Conservation (phyloP, 345 rosid genomes). For the Bretschneidera sinensis region DNA sequence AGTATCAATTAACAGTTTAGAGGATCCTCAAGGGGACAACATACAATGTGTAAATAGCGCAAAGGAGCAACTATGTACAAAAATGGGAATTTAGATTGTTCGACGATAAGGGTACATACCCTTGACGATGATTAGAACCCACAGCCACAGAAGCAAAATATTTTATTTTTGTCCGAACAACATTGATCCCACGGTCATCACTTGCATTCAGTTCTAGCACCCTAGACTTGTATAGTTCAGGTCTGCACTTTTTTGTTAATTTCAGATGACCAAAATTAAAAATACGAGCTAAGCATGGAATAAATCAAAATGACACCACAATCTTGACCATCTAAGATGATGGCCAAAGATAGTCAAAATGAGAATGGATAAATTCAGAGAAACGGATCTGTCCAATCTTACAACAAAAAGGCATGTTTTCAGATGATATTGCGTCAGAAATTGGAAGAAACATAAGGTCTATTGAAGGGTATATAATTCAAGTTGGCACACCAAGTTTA, state of each 20-base stretch:
- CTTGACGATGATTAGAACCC: slow-evolving; percentile 60
- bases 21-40: background rate
- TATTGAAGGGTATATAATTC: background rate
- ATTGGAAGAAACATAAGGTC: too few species aligned
- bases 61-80: background rate
- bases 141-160: slow-evolving; percentile 95
- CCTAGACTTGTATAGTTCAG: slow-evolving; percentile 86
- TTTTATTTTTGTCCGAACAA: slow-evolving; percentile 92
- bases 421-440: too few species aligned
- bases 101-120: slow-evolving; percentile 32
- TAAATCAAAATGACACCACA: slow-evolving; percentile 6
- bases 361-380: too few species aligned
- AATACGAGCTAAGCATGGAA: background rate
- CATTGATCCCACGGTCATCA: slow-evolving; percentile 97
- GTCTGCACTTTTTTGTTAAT: slow-evolving; percentile 44
- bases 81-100: background rate
- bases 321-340: too few species aligned
- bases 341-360: too few species aligned
- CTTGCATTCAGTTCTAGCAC: slow-evolving; percentile 97
- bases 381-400: too few species aligned
- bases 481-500: background rate
- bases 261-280: slow-evolving; percentile 1
- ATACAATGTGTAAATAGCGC: background rate
- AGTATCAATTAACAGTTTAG: slow-evolving; percentile 11
- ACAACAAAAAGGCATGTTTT: too few species aligned